These are phyloP conservation scores for Russula sp. DNA, from an alignment of 768 basidiomycete species.

Conservation along the genomic window DNA sequence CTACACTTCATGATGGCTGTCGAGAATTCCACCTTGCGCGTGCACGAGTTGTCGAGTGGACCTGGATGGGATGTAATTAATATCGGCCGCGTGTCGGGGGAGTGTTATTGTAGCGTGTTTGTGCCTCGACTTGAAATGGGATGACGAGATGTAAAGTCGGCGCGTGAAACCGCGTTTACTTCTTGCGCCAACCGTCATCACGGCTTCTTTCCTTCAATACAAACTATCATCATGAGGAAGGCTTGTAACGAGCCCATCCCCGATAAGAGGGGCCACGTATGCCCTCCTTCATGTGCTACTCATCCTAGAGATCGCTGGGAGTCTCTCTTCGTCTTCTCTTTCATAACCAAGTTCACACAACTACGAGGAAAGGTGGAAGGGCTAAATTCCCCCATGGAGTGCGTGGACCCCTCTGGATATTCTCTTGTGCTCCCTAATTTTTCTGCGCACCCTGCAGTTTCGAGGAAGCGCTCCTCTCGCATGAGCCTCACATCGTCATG, in stretches of 20 bases:
- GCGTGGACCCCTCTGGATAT: constrained; percentile 33
- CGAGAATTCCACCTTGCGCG: not conserved
- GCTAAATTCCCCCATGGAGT: constrained; percentile 79
- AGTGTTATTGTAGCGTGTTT: constrained; percentile 29
- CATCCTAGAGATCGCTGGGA: constrained; percentile 86
- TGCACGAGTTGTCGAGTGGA: not conserved
- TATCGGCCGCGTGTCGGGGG: constrained; percentile 10
- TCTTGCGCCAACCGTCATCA: constrained; percentile 22
- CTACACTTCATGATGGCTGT: not conserved
- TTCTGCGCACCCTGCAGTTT: constrained; percentile 41
- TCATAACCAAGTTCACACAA: constrained; percentile 76
- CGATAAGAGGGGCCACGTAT: constrained; percentile 46
- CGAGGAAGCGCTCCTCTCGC: constrained; percentile 69
- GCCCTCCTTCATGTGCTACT: constrained; percentile 51
- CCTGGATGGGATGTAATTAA: not conserved
- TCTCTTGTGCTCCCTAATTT: constrained; percentile 3
- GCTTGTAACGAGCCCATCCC: constrained; percentile 24
- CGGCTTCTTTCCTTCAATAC: constrained; percentile 17
- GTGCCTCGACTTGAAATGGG: constrained; percentile 28
- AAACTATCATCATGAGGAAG: constrained; percentile 31
- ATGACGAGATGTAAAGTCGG: constrained; percentile 26
- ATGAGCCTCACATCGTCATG: constrained; percentile 65
- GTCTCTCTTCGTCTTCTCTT: constrained; percentile 76
- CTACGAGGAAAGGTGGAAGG: constrained; percentile 71
- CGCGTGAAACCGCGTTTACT: constrained; percentile 24